These are phyloP conservation scores for Prunus mira DNA, from an alignment of 306 rosid species.

Conservation along the genomic window DNA sequence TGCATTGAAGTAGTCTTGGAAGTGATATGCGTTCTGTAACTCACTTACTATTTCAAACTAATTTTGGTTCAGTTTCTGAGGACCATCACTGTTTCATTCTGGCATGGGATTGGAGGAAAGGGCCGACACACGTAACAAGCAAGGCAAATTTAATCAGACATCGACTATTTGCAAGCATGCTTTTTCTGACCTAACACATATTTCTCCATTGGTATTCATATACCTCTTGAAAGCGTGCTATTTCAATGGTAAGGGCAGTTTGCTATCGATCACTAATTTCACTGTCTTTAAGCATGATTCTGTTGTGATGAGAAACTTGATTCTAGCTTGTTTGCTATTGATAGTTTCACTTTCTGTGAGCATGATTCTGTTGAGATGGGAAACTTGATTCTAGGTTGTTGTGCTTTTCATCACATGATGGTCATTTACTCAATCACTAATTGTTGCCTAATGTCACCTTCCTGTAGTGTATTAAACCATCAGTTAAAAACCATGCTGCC, in stretches of 20 bases:
- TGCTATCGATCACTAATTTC: constrained; percentile 5
- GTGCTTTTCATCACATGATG: neutral
- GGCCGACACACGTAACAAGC: constrained; percentile 18
- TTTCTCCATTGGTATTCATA: constrained; percentile 76
- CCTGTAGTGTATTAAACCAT: neutral
- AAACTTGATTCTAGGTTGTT: neutral
- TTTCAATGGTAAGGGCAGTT: constrained; percentile 54
- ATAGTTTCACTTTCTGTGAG: constrained; percentile 9
- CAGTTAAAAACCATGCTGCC: neutral
- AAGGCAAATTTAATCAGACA: constrained; percentile 26
- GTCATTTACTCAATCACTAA: neutral
- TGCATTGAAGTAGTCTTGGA: neutral
- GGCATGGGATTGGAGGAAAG: constrained; percentile 65
- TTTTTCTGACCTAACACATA: constrained; percentile 56
- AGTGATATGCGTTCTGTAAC: neutral
- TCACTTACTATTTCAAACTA: neutral
- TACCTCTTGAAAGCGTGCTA: constrained; percentile 82
- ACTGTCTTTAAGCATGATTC: constrained; percentile 4
- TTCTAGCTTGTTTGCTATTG: constrained; percentile 3
- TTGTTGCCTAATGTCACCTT: neutral
- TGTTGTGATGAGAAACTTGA: neutral
- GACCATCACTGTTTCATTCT: neutral
- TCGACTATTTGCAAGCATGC: constrained; percentile 61
- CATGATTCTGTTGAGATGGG: neutral
- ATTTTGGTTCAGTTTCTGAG: constrained; percentile 16